Evolutionary conservation across 73 alveolate species (phyloP).

Genomic region (Blepharisma stoltei): DNA sequence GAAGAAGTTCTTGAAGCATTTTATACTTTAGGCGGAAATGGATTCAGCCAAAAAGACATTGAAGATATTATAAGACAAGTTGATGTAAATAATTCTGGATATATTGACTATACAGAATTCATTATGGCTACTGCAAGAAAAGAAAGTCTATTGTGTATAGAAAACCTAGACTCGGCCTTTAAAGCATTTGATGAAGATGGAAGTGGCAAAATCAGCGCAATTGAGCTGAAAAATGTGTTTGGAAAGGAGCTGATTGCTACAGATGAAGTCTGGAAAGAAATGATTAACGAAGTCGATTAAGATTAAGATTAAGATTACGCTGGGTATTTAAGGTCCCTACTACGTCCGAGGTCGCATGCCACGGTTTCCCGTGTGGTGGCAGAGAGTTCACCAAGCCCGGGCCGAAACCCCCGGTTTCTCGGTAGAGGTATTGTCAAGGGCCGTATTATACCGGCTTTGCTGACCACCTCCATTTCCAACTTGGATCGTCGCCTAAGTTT

Average conservation of each 20-base stretch:
- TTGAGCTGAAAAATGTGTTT: slow-evolving; percentile 9
- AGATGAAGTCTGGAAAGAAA: background rate
- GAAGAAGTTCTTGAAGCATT: slow-evolving; percentile 42
- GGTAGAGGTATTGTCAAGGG: too few relatives aligned
- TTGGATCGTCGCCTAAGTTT: too few relatives aligned
- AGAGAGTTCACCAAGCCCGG: background rate
- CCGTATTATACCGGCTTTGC: too few relatives aligned
- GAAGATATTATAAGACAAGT: slow-evolving; percentile 27
- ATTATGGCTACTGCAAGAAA: slow-evolving; percentile 15
- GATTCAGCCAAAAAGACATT: slow-evolving; percentile 13
- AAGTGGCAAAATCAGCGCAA: slow-evolving; percentile 16
- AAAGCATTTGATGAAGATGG: slow-evolving; percentile 30
- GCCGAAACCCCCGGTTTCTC: too few relatives aligned
- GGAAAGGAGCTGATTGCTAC: background rate
- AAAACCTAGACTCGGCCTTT: slow-evolving; percentile 20
- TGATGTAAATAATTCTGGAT: slow-evolving; percentile 31
- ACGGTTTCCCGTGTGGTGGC: too few relatives aligned
- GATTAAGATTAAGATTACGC: slow-evolving; percentile 30
- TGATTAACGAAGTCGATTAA: slow-evolving; percentile 29
- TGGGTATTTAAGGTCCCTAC: too few relatives aligned
- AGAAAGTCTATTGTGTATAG: background rate
- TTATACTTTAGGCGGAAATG: slow-evolving; percentile 11
- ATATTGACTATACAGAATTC: slow-evolving; percentile 32
- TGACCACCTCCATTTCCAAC: too few relatives aligned
- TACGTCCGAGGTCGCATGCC: too few relatives aligned